Conservation (phyloP, 2,329 filamentous ascomycete species). For the Curvularia sp. region DNA sequence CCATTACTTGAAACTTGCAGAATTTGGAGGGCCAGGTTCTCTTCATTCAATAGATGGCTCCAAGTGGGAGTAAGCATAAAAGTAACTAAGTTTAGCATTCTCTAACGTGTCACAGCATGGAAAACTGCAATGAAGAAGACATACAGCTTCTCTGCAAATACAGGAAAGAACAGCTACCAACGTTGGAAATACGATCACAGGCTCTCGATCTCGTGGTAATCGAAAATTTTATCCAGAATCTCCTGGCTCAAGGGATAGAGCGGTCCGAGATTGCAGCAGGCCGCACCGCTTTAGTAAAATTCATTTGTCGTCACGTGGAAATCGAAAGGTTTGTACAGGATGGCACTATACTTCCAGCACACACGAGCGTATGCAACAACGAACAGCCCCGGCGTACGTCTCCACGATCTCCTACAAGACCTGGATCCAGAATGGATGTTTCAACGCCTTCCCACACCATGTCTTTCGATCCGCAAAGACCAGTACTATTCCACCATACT, state of each 20-base stretch:
- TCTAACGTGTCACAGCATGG: conserved; percentile 1
- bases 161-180: neutral
- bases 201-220: neutral
- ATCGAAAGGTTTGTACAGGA: too few species aligned
- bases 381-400: conserved; percentile 2
- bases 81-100: neutral
- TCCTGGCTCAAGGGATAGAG: too few species aligned
- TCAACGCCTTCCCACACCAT: neutral
- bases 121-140: neutral
- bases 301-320: too few species aligned
- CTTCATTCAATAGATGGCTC: conserved; percentile 1
- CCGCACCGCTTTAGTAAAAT: too few species aligned
- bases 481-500: neutral
- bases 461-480: neutral
- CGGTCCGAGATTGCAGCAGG: too few species aligned
- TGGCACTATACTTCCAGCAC: neutral
- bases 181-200: neutral
- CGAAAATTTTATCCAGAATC: neutral
- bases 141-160: conserved; percentile 2
- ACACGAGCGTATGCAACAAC: neutral
- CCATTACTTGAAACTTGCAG: conserved; percentile 1
- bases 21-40: conserved; percentile 5
- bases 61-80: conserved; percentile 7
- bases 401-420: neutral
- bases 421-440: conserved; percentile 1